phyloP scores from a whole-genome alignment of 2,329 filamentous ascomycete genomes.

The Aspergillus arachidicola region DNA sequence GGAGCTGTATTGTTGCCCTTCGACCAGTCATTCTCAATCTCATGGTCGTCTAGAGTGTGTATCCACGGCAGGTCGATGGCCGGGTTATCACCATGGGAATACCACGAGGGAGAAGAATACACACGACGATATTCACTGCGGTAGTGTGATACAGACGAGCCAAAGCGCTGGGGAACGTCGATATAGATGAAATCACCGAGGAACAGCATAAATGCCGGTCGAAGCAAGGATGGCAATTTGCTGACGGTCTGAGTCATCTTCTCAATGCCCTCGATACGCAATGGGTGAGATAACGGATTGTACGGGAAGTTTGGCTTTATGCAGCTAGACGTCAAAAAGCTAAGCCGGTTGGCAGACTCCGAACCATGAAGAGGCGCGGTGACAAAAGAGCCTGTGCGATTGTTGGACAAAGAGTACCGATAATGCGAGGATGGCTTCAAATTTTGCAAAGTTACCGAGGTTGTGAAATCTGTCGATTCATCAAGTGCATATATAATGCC shows the following conservation, averaged over 20 bases:
- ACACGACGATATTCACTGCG: constrained; percentile 90
- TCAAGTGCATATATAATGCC: constrained; percentile 68
- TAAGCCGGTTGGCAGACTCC: constrained; percentile 70
- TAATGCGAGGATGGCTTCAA: constrained; percentile 74
- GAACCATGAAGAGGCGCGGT: constrained; percentile 73
- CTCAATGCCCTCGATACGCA: constrained; percentile 78
- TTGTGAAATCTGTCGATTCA: constrained; percentile 81
- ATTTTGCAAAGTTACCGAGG: constrained; percentile 66
- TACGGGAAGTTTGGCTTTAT: constrained; percentile 92
- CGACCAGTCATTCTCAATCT: constrained; percentile 90
- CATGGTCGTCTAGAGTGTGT: constrained; percentile 94
- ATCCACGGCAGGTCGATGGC: constrained; percentile 78
- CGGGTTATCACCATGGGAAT: constrained; percentile 65
- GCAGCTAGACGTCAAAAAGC: constrained; percentile 90
- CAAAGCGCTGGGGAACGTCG: constrained; percentile 82
- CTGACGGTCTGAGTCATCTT: constrained; percentile 74
- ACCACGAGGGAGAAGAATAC: constrained; percentile 95
- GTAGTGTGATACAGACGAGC: constrained; percentile 73
- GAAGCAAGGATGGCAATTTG: constrained; percentile 60
- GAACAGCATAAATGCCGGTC: constrained; percentile 63
- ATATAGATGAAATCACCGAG: constrained; percentile 53
- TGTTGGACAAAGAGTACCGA: constrained; percentile 83
- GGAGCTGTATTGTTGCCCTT: constrained; percentile 77
- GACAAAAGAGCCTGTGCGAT: constrained; percentile 79
- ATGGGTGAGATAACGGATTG: constrained; percentile 76